Conservation (phyloP, 2,329 filamentous ascomycete genomes). For the Cladophialophora exuberans region DNA sequence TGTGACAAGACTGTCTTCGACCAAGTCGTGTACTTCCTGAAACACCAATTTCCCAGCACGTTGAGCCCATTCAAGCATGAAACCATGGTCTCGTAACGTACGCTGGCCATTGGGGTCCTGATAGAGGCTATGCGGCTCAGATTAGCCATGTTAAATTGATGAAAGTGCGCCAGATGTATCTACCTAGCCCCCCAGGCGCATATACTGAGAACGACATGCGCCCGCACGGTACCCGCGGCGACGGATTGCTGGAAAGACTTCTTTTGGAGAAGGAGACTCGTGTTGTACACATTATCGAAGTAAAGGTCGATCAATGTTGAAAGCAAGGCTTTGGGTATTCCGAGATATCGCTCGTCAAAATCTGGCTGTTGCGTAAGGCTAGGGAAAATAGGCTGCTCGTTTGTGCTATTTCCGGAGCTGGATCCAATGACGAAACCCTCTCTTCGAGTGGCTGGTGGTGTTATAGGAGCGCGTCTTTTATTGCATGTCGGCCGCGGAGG, state of each 20-base stretch:
- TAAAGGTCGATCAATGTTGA: conserved; percentile 12
- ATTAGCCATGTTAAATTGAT: neutral
- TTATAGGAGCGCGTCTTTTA: neutral
- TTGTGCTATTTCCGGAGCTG: neutral
- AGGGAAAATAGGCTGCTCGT: neutral
- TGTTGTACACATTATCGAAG: conserved; percentile 14
- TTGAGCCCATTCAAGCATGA: conserved; percentile 8
- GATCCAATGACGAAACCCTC: neutral
- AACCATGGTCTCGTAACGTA: conserved; percentile 3
- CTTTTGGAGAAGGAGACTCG: conserved; percentile 11
- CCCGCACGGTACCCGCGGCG: neutral
- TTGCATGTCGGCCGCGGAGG: neutral
- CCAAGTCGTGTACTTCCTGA: neutral
- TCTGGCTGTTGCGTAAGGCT: neutral
- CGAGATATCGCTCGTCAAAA: conserved; percentile 1
- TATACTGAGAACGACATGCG: conserved; percentile 18
- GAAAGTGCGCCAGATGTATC: neutral
- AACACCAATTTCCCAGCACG: conserved; percentile 1
- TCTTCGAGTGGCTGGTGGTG: neutral
- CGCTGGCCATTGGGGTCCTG: conserved; percentile 1
- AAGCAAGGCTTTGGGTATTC: conserved; percentile 7
- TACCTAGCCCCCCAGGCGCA: conserved; percentile 24
- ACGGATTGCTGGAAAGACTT: neutral
- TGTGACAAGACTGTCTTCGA: conserved; percentile 16
- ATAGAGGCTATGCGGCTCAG: neutral